A percentile compares a stretch with the other conserved stretches of the same genome.
Conservation (phyloP, 805 yeast species). For the Candida vaughaniae region DNA sequence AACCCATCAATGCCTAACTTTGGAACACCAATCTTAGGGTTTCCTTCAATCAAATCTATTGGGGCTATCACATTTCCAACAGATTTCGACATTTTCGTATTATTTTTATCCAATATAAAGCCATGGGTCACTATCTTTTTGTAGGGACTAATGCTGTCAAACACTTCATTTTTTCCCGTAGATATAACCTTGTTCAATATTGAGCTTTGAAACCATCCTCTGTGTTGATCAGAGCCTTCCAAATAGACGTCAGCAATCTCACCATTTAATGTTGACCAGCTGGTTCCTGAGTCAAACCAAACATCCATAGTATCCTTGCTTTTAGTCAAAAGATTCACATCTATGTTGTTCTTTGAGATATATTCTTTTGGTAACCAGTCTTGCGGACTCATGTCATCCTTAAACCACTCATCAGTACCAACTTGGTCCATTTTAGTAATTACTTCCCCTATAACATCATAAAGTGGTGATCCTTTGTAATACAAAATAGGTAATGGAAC, state of each 20-base stretch:
- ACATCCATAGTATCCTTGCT: constrained; percentile 96
- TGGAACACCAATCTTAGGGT: constrained; percentile 44
- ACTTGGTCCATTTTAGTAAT: constrained; percentile 52
- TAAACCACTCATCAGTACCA: constrained; percentile 85
- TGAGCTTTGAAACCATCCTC: constrained; percentile 99
- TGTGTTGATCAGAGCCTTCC: constrained; percentile 98
- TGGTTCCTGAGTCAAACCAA: constrained; percentile 97
- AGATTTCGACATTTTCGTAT: constrained; percentile 92
- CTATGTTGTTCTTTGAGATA: constrained; percentile 24
- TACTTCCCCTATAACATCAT: constrained; percentile 56
- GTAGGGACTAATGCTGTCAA: constrained; percentile 55
- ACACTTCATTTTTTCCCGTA: constrained; percentile 43
- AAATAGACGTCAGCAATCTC: constrained; percentile 73
- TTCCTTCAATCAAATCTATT: constrained; percentile 61
- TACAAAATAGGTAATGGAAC: constrained; percentile 93
- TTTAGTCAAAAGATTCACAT: constrained; percentile 50
- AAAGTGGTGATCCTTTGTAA: constrained; percentile 51
- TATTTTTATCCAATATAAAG: constrained; percentile 81
- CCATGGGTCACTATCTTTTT: constrained; percentile 86
- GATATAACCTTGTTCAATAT: constrained; percentile 69
- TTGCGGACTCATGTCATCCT: constrained; percentile 36
- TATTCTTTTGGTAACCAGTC: constrained; percentile 67
- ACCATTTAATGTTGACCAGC: constrained; percentile 67
- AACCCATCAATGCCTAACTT: constrained; percentile 87
- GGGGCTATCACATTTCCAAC: constrained; percentile 82